phyloP scores from a whole-genome alignment of 176 grass and related monocot species.

The Cocos nucifera region DNA sequence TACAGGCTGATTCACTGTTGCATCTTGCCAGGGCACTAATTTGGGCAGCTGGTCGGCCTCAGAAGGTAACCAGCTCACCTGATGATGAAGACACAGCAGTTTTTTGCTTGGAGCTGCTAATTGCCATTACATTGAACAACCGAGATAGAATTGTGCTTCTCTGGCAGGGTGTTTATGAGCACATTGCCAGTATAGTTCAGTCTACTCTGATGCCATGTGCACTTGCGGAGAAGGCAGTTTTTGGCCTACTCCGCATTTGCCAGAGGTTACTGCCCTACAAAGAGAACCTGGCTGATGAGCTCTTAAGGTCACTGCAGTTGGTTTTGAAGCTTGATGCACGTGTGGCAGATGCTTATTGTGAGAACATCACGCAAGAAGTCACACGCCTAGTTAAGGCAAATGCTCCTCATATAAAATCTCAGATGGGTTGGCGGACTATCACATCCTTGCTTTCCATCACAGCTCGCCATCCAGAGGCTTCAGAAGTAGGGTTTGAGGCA shows the following conservation, averaged over 20 bases:
- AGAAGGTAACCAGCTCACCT: constrained; percentile 65
- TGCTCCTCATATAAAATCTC: constrained; percentile 75
- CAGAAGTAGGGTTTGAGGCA: constrained; percentile 77
- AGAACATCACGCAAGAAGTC: constrained; percentile 87
- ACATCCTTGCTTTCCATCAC: constrained; percentile 83
- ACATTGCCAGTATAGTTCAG: constrained; percentile 94
- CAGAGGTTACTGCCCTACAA: constrained; percentile 94
- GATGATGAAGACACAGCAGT: constrained; percentile 97
- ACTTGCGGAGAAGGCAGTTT: constrained; percentile 94
- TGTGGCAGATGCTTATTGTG: constrained; percentile 93
- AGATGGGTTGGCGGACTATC: constrained; percentile 81
- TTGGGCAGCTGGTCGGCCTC: constrained; percentile 85
- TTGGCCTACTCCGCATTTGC: constrained; percentile 92
- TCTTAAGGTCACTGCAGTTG: constrained; percentile 83
- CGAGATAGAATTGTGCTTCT: constrained; percentile 86
- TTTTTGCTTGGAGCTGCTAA: constrained; percentile 94
- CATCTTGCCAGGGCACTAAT: constrained; percentile 87
- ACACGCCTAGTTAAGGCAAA: constrained; percentile 83
- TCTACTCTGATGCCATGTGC: constrained; percentile 86
- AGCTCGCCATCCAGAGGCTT: constrained; percentile 91
- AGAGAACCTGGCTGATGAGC: constrained; percentile 86
- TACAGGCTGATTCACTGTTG: constrained; percentile 78
- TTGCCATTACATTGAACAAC: constrained; percentile 87
- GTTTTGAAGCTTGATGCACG: constrained; percentile 89
- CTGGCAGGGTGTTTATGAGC: constrained; percentile 95